Evolutionary conservation across 345 rosid genomes (phyloP), one percentile per base, ranked within the genome.

Genomic region (Rubroshorea leprosula): DNA sequence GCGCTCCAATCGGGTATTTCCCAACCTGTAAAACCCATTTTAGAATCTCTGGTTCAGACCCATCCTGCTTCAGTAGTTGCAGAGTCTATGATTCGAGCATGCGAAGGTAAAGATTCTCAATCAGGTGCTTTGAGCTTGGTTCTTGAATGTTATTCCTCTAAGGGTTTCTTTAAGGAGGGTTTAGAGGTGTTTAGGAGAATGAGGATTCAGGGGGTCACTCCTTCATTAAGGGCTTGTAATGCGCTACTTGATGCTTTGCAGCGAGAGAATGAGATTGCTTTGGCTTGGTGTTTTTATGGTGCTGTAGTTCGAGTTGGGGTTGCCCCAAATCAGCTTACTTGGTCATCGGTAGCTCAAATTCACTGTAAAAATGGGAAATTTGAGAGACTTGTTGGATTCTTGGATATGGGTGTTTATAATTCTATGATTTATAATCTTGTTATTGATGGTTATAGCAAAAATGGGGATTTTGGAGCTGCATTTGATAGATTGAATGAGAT

Each of bases 201-300:
- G 74, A 73, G 77, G 69, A 19, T 49, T n/a, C 25, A 55, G 62
- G 74, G 79, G 16, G 66, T 47, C 67, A 57, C 60, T 6, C 83
- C 82, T 69, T 72, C 79, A 0, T 29, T 63, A 49, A 2, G 57
- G 57, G 81, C 79, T 16, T 76, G 74, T 64, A 80, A 80, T 74
- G 55, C 72, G 48, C 68, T 79, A 67, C 86, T 89, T 65, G 80
- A 68, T 65, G 68, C 71, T 73, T 50, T 86, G 23, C 61, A 15
- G 52, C 65, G 75, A 50, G 63, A 49, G 15, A 64, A 65, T 4
- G 69, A 78, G 70, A 57, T 71, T 21, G 38, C 64, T 62, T 51
- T 70, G 44, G 80, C 79, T 72, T 82, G 78, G 78, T 80, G 87
- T 69, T 64, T 79, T 51, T 80, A 68, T 44, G 64, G 82, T 54